Percentiles rank a stretch among this genome's conserved stretches.
Conservation (phyloP, 1,284 basidiomycete genomes). For the Melampsora abietis-canadensis region DNA sequence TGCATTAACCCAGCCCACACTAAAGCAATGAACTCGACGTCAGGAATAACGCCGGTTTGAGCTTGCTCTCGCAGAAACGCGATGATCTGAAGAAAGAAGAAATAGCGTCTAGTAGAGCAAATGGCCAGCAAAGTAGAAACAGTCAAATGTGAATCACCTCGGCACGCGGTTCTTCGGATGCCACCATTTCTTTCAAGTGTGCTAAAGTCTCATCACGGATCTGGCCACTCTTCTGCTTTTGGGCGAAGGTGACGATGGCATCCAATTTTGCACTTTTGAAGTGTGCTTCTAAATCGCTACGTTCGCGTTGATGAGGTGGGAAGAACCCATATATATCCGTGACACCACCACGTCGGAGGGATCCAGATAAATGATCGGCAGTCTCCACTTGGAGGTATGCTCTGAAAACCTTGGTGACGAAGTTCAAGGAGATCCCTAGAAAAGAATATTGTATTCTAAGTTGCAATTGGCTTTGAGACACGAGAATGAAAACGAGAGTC, state of each 20-base stretch:
- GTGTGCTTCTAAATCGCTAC: constrained; percentile 72
- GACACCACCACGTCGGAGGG: constrained; percentile 76
- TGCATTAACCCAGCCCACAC: constrained; percentile 87
- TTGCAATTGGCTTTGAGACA: constrained; percentile 48
- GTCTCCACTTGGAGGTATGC: constrained; percentile 64
- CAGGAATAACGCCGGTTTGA: constrained; percentile 60
- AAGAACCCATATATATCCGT: constrained; percentile 84
- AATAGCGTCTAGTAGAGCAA: not conserved
- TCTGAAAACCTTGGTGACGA: constrained; percentile 75
- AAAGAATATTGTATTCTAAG: not conserved
- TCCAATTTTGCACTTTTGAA: constrained; percentile 64
- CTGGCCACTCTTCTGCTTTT: constrained; percentile 47
- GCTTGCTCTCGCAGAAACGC: constrained; percentile 65
- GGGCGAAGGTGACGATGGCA: constrained; percentile 45
- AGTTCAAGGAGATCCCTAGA: constrained; percentile 65
- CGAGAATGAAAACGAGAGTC: constrained; percentile 51
- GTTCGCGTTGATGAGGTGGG: constrained; percentile 72
- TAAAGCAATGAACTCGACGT: constrained; percentile 77
- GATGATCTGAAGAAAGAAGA: constrained; percentile 62
- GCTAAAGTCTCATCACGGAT: constrained; percentile 58
- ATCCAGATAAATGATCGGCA: constrained; percentile 61
- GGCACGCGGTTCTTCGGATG: constrained; percentile 67
- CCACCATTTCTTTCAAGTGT: constrained; percentile 63
- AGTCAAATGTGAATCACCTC: constrained; percentile 48
- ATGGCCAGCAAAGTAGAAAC: not conserved